Conservation (phyloP, 306 rosid genomes). For the Hippophae rhamnoides region DNA sequence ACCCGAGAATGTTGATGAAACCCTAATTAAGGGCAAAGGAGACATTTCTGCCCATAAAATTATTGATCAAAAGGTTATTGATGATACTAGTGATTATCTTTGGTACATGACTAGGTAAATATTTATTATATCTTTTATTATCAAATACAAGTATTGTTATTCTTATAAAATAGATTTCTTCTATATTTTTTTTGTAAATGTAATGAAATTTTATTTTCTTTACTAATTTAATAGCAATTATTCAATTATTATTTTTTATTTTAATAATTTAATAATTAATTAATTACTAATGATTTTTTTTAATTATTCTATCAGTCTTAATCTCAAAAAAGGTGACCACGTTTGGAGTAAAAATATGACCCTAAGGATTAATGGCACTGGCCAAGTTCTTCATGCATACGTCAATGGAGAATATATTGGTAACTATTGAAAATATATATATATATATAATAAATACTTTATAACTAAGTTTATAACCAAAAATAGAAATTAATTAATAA, state of each 20-base stretch:
- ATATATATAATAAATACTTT: background rate
- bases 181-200: too few relatives aligned
- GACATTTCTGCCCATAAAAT: constrained; percentile 11
- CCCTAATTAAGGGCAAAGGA: constrained; percentile 16
- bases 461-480: background rate
- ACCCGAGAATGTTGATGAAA: constrained; percentile 28
- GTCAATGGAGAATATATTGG: constrained; percentile 41
- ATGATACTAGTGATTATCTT: constrained; percentile 42
- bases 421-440: background rate
- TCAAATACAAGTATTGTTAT: background rate
- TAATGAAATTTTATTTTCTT: too few relatives aligned
- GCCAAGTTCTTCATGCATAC: constrained; percentile 39
- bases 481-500: background rate
- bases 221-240: background rate
- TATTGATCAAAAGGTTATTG: constrained; percentile 38
- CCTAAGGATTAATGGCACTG: constrained; percentile 32
- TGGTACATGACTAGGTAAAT: constrained; percentile 59
- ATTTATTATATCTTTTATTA: background rate
- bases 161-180: too few relatives aligned
- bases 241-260: too few relatives aligned
- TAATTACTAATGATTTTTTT: background rate
- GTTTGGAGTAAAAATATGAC: constrained; percentile 32
- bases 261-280: background rate
- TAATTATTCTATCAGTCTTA: constrained; percentile 7
- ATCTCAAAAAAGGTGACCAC: constrained; percentile 27